Conservation (phyloP, 1,284 basidiomycete species). For the Abortiporus biennis region DNA sequence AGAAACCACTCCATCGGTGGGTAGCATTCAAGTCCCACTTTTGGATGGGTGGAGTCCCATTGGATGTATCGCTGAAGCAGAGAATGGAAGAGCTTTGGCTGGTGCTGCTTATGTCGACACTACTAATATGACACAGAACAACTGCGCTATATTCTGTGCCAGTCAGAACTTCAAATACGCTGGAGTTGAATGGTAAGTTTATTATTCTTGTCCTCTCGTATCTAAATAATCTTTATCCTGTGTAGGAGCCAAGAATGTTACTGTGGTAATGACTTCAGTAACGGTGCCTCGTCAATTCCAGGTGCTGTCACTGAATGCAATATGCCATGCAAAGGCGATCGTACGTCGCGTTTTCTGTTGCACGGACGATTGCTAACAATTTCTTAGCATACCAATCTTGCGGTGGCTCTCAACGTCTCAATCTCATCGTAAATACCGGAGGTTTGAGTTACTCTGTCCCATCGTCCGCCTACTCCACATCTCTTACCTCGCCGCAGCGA, state of each 20-base stretch:
- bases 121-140: constrained; percentile 17
- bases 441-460: no score
- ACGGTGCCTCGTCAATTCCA: constrained; percentile 19
- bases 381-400: constrained; percentile 16
- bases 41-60: constrained; percentile 19
- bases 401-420: constrained; percentile 21
- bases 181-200: constrained; percentile 19
- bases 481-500: no score
- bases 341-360: no score
- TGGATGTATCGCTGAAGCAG: constrained; percentile 23
- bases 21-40: constrained; percentile 14
- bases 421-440: no score
- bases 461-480: no score
- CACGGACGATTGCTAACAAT: neutral
- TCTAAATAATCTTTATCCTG: neutral
- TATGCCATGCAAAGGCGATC: constrained; percentile 20
- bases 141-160: constrained; percentile 20
- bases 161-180: constrained; percentile 21
- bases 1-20: constrained; percentile 13
- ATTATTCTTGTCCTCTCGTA: neutral
- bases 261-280: constrained; percentile 22
- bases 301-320: constrained; percentile 20
- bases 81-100: constrained; percentile 21
- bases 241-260: constrained; percentile 20
- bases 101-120: constrained; percentile 15